Base-by-base conservation (phyloP, 1,284 basidiomycete species). In the Boletus coffeatus region DNA sequence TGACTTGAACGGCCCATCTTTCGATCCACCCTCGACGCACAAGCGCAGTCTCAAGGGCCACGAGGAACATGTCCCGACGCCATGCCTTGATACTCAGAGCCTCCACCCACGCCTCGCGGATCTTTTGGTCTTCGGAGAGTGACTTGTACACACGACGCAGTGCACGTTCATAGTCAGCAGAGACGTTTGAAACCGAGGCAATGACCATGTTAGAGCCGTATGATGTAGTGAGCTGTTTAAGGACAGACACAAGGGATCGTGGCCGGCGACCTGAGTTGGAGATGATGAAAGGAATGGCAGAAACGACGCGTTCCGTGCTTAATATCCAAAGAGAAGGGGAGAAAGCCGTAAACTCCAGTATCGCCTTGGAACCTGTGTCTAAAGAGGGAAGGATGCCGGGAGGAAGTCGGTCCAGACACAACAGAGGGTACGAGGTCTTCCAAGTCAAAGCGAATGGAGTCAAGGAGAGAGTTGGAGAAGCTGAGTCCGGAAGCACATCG, bases 1-100 rank as follows among this genome's bases (percentile, higher is more conserved):
- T 63, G 55, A 74, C 64, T 53, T 71, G 70, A 46, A 75, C n/a
- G 46, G 65, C 71, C 79, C 80, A 80, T 43, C 74, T 69, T 60
- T 76, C 74, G 57, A 80, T 58, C 66, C 75, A 65, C 16, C 75
- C 73, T 6, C 74, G 76, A 56, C 71, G 71, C 18, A 86, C 69
- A 46, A 86, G 73, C 1, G 78, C 82, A 9, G 79, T 81, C 69
- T 87, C 85, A 77, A 86, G 84, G 29, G 75, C 74, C 21, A 81
- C 62, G 65, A 80, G 71, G 16, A 86, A 73, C 64, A 79, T 73
- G 66, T 81, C 76, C 67, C 79, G 79, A 61, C 82, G 75, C 83
- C 83, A 85, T 43, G 68, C 76, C 34, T 69, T 66, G 21, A 78
- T 64, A 25, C 80, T 80, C 61, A 73, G 71, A 39, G 66, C 67